These are phyloP conservation scores for Blattamonas nauphoetae DNA, from an alignment of 78 protist genomes.

Conservation along the genomic window DNA sequence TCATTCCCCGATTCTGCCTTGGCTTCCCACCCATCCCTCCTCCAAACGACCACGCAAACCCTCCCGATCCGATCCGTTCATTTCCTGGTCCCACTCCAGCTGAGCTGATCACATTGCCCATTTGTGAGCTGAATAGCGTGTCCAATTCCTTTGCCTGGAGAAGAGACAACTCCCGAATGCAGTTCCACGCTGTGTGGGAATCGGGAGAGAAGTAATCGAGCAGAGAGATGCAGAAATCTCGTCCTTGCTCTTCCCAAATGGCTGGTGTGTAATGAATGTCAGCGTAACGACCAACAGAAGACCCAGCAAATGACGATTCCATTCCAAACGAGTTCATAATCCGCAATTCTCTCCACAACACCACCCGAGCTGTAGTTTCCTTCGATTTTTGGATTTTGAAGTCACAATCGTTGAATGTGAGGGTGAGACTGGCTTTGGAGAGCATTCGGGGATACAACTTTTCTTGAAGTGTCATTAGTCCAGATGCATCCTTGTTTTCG, in stretches of 20 bases:
- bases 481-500: constrained; percentile 3
- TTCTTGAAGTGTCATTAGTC: constrained; percentile 10
- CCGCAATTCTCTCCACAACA: constrained; percentile 31
- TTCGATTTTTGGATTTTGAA: constrained; percentile 12
- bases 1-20: no score
- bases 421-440: neutral
- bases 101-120: no score
- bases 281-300: constrained; percentile 14
- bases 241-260: constrained; percentile 28
- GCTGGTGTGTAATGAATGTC: constrained; percentile 14
- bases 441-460: constrained; percentile 30
- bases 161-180: no score
- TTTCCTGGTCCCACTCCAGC: no score
- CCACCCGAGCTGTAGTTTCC: constrained; percentile 32
- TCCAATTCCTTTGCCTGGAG: no score
- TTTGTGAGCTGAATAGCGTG: no score
- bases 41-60: no score
- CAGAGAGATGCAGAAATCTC: constrained; percentile 26
- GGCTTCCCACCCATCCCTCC: no score
- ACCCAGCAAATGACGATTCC: constrained; percentile 55
- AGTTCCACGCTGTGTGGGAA: no score
- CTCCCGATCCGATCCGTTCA: no score
- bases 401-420: constrained; percentile 16
- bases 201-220: no score
- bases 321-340: constrained; percentile 46